Evolutionary conservation across 1,284 basidiomycete species (phyloP).

Genomic region (Trametes polyzona): DNA sequence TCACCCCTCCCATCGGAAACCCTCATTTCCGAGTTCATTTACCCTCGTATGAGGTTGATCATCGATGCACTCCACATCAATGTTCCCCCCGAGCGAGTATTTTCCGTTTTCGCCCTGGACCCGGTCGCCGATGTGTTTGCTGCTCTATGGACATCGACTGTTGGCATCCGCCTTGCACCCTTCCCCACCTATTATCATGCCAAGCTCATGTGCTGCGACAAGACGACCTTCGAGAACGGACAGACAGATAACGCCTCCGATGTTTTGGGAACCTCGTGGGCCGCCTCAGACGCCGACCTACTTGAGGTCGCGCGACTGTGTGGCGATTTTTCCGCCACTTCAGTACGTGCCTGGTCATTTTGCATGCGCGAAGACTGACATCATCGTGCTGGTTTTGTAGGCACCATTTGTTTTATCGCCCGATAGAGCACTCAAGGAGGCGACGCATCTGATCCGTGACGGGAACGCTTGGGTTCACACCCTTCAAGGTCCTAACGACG

Average conservation of each 20-base stretch:
- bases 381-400: too few relatives aligned
- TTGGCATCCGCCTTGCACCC: conserved; percentile 41
- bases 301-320: conserved; percentile 51
- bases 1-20: conserved; percentile 28
- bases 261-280: conserved; percentile 43
- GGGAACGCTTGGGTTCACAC: conserved; percentile 65
- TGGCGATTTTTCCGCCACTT: conserved; percentile 56
- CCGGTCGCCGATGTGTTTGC: conserved; percentile 52
- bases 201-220: conserved; percentile 58
- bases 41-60: conserved; percentile 31
- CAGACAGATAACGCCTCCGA: conserved; percentile 30
- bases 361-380: too few relatives aligned
- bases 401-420: conserved; percentile 54
- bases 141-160: conserved; percentile 47
- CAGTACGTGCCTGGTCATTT: too few relatives aligned
- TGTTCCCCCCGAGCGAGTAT: conserved; percentile 49
- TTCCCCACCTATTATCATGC: conserved; percentile 64
- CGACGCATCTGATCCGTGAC: conserved; percentile 49
- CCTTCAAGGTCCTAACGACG: conserved; percentile 33
- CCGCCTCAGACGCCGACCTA: conserved; percentile 48
- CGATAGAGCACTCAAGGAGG: conserved; percentile 52
- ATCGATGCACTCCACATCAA: conserved; percentile 26
- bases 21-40: conserved; percentile 35
- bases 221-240: conserved; percentile 42
- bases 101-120: conserved; percentile 66